Conservation (phyloP, 306 rosid genomes). For the Aeschynomene evenia region DNA sequence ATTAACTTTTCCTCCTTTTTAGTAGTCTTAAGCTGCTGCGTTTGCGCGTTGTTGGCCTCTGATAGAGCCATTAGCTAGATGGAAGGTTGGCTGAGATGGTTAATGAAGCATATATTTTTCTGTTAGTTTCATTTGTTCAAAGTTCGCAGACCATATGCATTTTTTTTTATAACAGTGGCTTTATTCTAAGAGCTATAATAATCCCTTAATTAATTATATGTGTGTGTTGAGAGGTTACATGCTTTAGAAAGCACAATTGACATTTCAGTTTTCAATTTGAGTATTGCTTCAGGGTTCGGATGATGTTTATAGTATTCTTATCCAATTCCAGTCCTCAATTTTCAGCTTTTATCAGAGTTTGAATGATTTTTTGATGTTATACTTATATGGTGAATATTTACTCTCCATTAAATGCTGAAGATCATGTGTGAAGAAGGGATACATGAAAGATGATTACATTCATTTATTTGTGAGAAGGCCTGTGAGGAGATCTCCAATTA, state of each 20-base stretch:
- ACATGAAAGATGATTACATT: slow-evolving; percentile 87
- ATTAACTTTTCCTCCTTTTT: too few relatives aligned
- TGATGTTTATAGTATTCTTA: background rate
- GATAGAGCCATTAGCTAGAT: background rate
- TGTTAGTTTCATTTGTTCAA: background rate
- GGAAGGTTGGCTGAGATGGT: background rate
- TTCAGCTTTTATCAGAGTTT: slow-evolving; percentile 7
- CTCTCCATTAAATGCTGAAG: slow-evolving; percentile 40
- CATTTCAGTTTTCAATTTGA: background rate
- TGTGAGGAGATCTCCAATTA: slow-evolving; percentile 90
- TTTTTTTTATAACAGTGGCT: background rate
- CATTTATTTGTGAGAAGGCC: slow-evolving; percentile 87
- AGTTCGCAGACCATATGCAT: background rate
- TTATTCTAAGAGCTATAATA: background rate
- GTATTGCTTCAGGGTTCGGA: background rate
- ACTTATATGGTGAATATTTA: slow-evolving; percentile 11
- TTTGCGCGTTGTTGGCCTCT: background rate
- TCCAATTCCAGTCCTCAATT: background rate
- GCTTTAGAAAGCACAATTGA: background rate
- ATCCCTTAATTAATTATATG: background rate
- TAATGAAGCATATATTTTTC: background rate
- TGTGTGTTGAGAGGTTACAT: slow-evolving; percentile 2
- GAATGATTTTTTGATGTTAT: slow-evolving; percentile 4
- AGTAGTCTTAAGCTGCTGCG: background rate
- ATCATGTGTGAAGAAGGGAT: slow-evolving; percentile 94